Evolutionary conservation across 1,284 basidiomycete species (phyloP), one percentile per base, ranked within the genome.

Genomic region (Xerocomus amazonicus): DNA sequence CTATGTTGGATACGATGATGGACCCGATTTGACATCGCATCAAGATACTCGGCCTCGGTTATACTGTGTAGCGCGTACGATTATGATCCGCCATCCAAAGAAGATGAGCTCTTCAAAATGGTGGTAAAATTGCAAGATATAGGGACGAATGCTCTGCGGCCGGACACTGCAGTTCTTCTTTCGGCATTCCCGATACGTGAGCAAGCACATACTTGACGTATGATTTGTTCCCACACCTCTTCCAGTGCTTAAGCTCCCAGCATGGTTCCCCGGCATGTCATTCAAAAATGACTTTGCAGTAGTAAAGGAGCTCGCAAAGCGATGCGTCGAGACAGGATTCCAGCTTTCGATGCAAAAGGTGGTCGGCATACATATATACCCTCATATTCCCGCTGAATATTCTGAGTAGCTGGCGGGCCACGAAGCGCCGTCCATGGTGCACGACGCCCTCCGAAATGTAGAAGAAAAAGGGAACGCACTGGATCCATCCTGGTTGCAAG

Each of bases 241-340:
- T 13, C 2, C 32, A 56, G 55, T 56, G 9, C 9, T 51, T 7
- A 40, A 28, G 12, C n/a, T 57, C 4, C 55, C 56, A 6, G 14
- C 47, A 3, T 56, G 56, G 56, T 49, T 56, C 10, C 56, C 56
- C 3, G 56, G 55, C 4, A 52, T 56, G 46, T 41, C 40, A 1
- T 38, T 57, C 37, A 56, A 56, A 27, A 33, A 7, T 9, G 39
- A 35, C 6, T 32, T 39, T 17, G 37, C 26, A 16, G n/a, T 23
- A 13, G 37, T 35, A 13, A 27, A 29, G 4, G 31, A 51, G 28
- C 39, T 32, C 13, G 40, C 46, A 9, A 43, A 35, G 16, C 17
- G 41, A 4, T 50, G 26, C 19, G 39, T 51, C 10, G 54, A 55
- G 17, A 27, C 1, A 4, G 43, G 45, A 10, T 59, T 59, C 10